Evolutionary conservation across 441 rosid genomes (phyloP), one percentile per base, ranked within the genome.

Genomic region (Erodium texanum): DNA sequence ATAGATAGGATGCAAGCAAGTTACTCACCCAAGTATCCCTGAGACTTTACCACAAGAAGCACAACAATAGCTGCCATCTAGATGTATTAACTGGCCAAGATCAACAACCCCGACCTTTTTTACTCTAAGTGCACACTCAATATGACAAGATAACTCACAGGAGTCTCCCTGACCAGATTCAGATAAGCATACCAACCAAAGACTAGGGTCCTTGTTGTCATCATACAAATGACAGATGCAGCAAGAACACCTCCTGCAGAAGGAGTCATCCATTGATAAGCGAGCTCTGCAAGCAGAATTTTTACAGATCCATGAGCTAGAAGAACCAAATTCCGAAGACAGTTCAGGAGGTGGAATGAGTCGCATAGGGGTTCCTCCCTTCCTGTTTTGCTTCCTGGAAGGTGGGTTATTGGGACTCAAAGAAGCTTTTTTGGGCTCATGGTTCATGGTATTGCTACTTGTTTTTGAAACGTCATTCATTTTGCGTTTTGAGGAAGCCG

Each of bases 291-390:
- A 85, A 65, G 87, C 87, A 65, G 71, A 76, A 74, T 85, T 85
- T n/a, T 71, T 70, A 73, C 89, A 85, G 67, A 71, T 82, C 99
- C 99, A 94, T 14, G 88, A 78, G 66, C 71, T 82, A 24, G 80
- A 84, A 73, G 74, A 73, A 70, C 82, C 91, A 77, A 78, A 78
- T 70, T 80, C 90, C 7, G 81, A 74, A 71, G 84, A 73, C 65
- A 75, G 80, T 77, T 85, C 86, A 29, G 82, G 43, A 70, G 80
- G 71, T 7, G 84, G 71, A 11, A 76, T 68, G 62, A 83, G 66
- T 64, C 88, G 79, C 36, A 62, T 74, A 58, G 96, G 96, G 66
- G 80, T 85, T 69, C 84, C 90, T 71, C 88, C 92, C 81, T 89
- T 87, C 62, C 92, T 82, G 71, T 62, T 84, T 75, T 85, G 92